Percentiles rank a stretch among this genome's conserved stretches.
phyloP scores from a whole-genome alignment of 495 filamentous ascomycete genomes.

The Melanomma pulvis-pyrius region DNA sequence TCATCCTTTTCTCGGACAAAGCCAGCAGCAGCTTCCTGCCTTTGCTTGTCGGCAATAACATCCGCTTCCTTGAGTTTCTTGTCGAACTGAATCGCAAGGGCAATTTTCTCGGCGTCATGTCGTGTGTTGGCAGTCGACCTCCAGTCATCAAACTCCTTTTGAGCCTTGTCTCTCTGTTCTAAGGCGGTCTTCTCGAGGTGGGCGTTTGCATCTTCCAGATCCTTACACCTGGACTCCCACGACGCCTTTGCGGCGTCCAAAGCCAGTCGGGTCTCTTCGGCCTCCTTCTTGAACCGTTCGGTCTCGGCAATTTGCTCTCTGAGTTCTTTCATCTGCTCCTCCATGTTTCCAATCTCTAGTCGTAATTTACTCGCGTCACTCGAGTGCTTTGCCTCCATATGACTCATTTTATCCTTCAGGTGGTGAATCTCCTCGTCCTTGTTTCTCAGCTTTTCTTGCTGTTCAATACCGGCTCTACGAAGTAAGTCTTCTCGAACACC shows the following conservation, averaged over 20 bases:
- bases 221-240: conserved; percentile 21
- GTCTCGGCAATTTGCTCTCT: conserved; percentile 31
- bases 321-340: conserved; percentile 42
- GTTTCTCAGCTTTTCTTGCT: conserved; percentile 34
- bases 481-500: conserved; percentile 36
- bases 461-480: conserved; percentile 32
- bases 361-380: conserved; percentile 37
- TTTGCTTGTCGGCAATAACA: conserved; percentile 23
- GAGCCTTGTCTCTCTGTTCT: conserved; percentile 28
- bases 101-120: conserved; percentile 33
- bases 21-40: conserved; percentile 20
- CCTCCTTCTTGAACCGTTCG: conserved; percentile 22
- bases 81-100: conserved; percentile 34
- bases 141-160: conserved; percentile 36
- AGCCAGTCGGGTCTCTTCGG: conserved; percentile 18
- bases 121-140: conserved; percentile 25
- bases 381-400: conserved; percentile 30
- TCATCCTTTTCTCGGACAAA: conserved; percentile 36
- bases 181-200: conserved; percentile 24
- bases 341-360: conserved; percentile 42
- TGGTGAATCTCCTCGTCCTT: conserved; percentile 39
- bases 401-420: conserved; percentile 35
- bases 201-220: conserved; percentile 17
- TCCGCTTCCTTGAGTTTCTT: conserved; percentile 35
- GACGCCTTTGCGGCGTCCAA: conserved; percentile 21